A percentile compares a stretch with the other conserved stretches of the same genome.
phyloP scores from a whole-genome alignment of 352 stramenopile species.

The Pythium sukuiense region DNA sequence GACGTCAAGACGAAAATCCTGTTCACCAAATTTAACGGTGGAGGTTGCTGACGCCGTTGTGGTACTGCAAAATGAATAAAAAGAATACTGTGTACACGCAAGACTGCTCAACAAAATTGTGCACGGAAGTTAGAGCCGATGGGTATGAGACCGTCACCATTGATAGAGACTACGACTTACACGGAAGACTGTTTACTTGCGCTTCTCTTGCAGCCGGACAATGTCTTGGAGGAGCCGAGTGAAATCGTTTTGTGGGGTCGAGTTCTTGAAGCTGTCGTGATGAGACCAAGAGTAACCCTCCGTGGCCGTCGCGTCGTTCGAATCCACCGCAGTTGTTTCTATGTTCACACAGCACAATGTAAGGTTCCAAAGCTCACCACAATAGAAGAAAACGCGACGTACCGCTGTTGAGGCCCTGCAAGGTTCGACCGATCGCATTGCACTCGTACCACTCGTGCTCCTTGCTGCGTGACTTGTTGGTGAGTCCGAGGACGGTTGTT shows the following conservation, averaged over 20 bases:
- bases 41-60: neutral
- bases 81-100: neutral
- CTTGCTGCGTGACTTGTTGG: slow-evolving; percentile 72
- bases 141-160: no score
- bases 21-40: neutral
- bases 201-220: slow-evolving; percentile 40
- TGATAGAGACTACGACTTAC: neutral
- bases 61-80: neutral
- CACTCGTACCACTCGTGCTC: slow-evolving; percentile 83
- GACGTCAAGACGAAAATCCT: neutral
- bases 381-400: neutral
- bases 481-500: slow-evolving; percentile 68
- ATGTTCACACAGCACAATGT: neutral
- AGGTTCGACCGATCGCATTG: slow-evolving; percentile 61
- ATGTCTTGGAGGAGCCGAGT: slow-evolving; percentile 67
- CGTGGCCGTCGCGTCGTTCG: slow-evolving; percentile 47
- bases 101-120: neutral
- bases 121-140: neutral
- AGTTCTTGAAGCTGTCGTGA: slow-evolving; percentile 63
- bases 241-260: slow-evolving; percentile 44
- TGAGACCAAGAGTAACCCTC: slow-evolving; percentile 85
- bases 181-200: slow-evolving; percentile 2
- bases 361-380: neutral
- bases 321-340: slow-evolving; percentile 31
- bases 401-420: slow-evolving; percentile 62